Evolutionary conservation across 495 filamentous ascomycete genomes (phyloP).

Genomic region (Apodospora peruviana): DNA sequence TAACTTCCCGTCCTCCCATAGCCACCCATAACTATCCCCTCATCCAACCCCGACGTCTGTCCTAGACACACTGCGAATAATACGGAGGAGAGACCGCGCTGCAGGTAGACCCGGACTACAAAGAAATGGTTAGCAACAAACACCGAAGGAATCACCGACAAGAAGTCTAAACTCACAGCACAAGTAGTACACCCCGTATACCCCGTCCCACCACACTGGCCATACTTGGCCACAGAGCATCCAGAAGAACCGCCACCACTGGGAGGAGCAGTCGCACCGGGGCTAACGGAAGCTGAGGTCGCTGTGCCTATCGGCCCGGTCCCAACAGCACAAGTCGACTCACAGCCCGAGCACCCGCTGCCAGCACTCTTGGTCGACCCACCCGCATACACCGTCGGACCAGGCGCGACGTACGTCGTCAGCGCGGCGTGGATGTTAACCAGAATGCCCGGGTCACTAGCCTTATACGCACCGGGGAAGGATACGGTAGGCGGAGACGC

Average conservation of each 20-base stretch:
- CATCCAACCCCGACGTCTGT: background rate
- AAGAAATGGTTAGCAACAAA: conserved; percentile 1
- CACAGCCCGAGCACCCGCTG: conserved; percentile 31
- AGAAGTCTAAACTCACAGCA: conserved; percentile 23
- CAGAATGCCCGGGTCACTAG: conserved; percentile 43
- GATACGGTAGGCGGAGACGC: conserved; percentile 32
- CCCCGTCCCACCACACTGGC: conserved; percentile 42
- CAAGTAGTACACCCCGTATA: conserved; percentile 40
- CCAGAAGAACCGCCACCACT: conserved; percentile 17
- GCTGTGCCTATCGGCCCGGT: conserved; percentile 20
- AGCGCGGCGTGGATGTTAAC: conserved; percentile 42
- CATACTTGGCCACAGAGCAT: conserved; percentile 32
- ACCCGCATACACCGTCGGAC: conserved; percentile 35
- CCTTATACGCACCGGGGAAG: conserved; percentile 45
- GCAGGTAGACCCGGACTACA: conserved; percentile 21
- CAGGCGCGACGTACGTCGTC: conserved; percentile 31
- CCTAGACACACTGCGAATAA: conserved; percentile 35
- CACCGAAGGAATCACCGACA: background rate
- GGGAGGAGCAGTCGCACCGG: conserved; percentile 10
- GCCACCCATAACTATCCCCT: background rate
- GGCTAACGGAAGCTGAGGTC: conserved; percentile 1
- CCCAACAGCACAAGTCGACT: conserved; percentile 32
- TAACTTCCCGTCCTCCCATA: background rate
- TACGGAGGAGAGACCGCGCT: conserved; percentile 21
- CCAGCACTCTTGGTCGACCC: conserved; percentile 33